Base-by-base conservation (phyloP, 345 rosid species). In the Gossypium rotundifolium region DNA sequence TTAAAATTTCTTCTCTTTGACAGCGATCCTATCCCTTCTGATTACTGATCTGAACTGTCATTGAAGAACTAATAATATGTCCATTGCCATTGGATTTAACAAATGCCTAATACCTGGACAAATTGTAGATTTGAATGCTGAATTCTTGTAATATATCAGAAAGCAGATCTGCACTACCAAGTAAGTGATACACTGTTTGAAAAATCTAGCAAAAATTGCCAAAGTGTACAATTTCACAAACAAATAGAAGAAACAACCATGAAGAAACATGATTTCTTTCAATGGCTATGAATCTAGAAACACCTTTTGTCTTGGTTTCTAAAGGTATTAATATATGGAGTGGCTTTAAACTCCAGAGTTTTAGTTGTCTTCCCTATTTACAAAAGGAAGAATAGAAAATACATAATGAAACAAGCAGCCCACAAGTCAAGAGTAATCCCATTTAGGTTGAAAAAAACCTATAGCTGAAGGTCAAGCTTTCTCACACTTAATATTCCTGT, bases 331-430 rank as follows among this genome's bases (percentile, higher is more conserved):
- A 70, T 29, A 16, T 40, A 22, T 23, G 57, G 69, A 71, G 75
- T 55, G 48, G 68, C 59, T 74, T 63, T 49, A 78, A 69, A 63
- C 71, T 14, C 73, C 54, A 27, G 65, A 52, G 51, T 48, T 75
- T 74, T 59, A 14, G 71, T 66, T 59, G 57, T 73, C 72, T 77
- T 71, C 61, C 69, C 72, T 81, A 77, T 70, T 46, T 71, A 81
- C 81, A 77, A 29, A 75, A 58, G 68, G 62, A 63, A 77, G 77
- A 69, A 76, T 54, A 23, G 64, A 54, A 45, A 74, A 63, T 71
- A 65, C 46, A 71, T 46, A 49, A 75, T 73, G 64, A 38, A 42
- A 69, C 18, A 27, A 71, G 44, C 29, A 49, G 38, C 29, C 70
- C 71, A 45, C 60, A 63, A 74, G 62, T 46, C 45, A 60, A 46